Percentiles rank a stretch among this genome's conserved stretches.
Conservation (phyloP, 768 basidiomycete species). For the Saitozyma podzolica region DNA sequence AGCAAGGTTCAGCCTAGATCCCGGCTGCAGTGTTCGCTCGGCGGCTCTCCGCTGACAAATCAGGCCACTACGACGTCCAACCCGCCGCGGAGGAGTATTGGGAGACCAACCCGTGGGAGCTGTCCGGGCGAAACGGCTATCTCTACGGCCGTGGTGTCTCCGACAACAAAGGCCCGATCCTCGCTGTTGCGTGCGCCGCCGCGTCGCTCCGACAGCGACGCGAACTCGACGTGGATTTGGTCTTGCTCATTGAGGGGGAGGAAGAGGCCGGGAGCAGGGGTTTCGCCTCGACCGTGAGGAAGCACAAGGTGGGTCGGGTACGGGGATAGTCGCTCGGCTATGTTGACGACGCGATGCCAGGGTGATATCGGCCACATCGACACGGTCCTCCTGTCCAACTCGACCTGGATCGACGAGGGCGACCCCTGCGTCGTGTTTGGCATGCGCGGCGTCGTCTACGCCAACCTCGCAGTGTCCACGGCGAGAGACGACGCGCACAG, state of each 20-base stretch:
- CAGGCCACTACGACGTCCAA: slow-evolving; percentile 93
- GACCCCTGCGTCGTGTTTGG: slow-evolving; percentile 94
- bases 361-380: slow-evolving; percentile 81
- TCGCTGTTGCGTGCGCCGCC: slow-evolving; percentile 86
- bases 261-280: slow-evolving; percentile 92
- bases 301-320: slow-evolving; percentile 64
- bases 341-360: slow-evolving; percentile 54
- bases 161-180: slow-evolving; percentile 93
- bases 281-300: slow-evolving; percentile 72
- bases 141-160: slow-evolving; percentile 63
- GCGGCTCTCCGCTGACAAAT: slow-evolving; percentile 4
- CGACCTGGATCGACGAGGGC: slow-evolving; percentile 92
- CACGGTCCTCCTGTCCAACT: slow-evolving; percentile 78
- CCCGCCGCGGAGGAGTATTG: slow-evolving; percentile 72
- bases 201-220: slow-evolving; percentile 72
- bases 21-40: too few relatives aligned
- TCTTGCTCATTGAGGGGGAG: slow-evolving; percentile 92
- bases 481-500: slow-evolving; percentile 81
- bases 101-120: slow-evolving; percentile 77
- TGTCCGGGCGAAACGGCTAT: slow-evolving; percentile 77
- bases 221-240: slow-evolving; percentile 77
- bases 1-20: slow-evolving; percentile 14
- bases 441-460: slow-evolving; percentile 88
- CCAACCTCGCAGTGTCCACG: slow-evolving; percentile 73
- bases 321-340: background rate